phyloP scores from a whole-genome alignment of 305 asterid species.

The Solanum hybrid region DNA sequence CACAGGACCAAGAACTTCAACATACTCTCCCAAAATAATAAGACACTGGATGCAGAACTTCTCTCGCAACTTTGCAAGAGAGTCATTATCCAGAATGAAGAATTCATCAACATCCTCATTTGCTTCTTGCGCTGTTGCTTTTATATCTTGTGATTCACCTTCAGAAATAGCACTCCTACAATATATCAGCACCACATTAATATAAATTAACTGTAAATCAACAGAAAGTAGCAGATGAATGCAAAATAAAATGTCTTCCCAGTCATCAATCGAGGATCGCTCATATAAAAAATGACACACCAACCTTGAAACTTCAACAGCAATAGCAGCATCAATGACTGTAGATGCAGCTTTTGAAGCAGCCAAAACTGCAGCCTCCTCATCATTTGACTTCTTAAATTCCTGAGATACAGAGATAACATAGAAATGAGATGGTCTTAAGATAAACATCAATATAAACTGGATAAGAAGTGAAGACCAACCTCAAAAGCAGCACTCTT shows the following conservation, averaged over 20 bases:
- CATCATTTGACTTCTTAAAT: conserved; percentile 64
- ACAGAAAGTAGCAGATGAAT: neutral
- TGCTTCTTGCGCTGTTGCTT: conserved; percentile 39
- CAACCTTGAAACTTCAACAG: conserved; percentile 68
- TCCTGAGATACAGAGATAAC: conserved; percentile 37
- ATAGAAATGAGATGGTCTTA: neutral
- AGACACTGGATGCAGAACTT: conserved; percentile 94
- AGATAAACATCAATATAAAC: neutral
- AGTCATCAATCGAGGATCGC: neutral
- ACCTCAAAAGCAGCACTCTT: conserved; percentile 95
- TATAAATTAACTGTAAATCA: neutral
- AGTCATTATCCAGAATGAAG: conserved; percentile 44
- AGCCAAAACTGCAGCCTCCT: conserved; percentile 81
- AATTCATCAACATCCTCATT: conserved; percentile 60
- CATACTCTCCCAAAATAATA: conserved; percentile 83
- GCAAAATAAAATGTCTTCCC: neutral
- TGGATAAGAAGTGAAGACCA: conserved; percentile 17
- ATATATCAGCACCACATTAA: conserved; percentile 6
- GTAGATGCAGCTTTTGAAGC: conserved; percentile 90
- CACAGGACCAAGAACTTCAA: conserved; percentile 98
- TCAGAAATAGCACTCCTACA: conserved; percentile 44
- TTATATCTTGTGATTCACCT: conserved; percentile 46
- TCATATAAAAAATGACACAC: conserved; percentile 13
- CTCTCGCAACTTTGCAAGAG: conserved; percentile 81
- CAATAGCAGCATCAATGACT: conserved; percentile 83